These are phyloP conservation scores for Stromatinia cepivora DNA, from an alignment of 2,329 filamentous ascomycete species.

Conservation along the genomic window DNA sequence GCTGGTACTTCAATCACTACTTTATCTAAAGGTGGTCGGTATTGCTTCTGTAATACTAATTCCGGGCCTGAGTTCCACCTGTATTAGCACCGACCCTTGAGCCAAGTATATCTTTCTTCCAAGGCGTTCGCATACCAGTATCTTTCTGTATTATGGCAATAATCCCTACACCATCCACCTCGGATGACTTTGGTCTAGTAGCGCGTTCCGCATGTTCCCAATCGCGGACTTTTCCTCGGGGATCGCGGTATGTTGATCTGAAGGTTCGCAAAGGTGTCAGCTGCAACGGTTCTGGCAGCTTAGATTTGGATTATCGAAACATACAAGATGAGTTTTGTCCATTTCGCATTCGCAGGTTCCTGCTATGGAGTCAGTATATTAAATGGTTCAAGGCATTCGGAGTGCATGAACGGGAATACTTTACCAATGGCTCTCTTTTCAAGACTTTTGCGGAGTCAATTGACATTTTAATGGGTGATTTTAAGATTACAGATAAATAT, in stretches of 20 bases:
- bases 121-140: conserved; percentile 43
- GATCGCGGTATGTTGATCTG: conserved; percentile 65
- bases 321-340: conserved; percentile 61
- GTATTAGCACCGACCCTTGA: neutral
- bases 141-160: conserved; percentile 64
- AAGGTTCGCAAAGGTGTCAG: conserved; percentile 17
- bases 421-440: conserved; percentile 19
- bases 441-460: conserved; percentile 14
- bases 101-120: neutral
- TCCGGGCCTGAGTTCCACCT: conserved; percentile 46
- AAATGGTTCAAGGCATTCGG: neutral
- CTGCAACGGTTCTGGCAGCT: neutral
- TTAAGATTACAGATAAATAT: neutral
- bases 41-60: conserved; percentile 67
- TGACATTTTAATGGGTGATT: conserved; percentile 5
- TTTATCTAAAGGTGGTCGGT: conserved; percentile 60
- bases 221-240: conserved; percentile 56
- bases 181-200: conserved; percentile 60
- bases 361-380: conserved; percentile 20
- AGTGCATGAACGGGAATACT: neutral
- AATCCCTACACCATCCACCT: conserved; percentile 73
- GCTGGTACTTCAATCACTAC: conserved; percentile 65
- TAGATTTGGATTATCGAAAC: conserved; percentile 14
- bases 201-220: conserved; percentile 75
- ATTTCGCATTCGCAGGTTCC: conserved; percentile 51